Evolutionary conservation across 805 yeast species (phyloP).

Genomic region (Candida tammaniensis): DNA sequence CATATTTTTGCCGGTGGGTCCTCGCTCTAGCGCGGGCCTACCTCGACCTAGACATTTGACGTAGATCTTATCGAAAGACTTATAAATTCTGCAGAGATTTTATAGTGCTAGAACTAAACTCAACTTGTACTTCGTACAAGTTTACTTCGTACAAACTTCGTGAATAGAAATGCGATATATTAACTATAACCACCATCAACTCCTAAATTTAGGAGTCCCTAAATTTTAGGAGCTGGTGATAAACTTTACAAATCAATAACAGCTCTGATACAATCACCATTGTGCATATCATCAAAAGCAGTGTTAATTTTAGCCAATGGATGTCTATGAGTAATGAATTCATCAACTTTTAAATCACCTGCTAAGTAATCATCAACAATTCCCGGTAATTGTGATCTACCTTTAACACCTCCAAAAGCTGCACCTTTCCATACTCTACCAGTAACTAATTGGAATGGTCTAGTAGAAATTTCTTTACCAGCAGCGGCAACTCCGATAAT

Average conservation of each 20-base stretch:
- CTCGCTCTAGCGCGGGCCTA: no score
- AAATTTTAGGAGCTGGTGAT: no score
- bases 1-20: no score
- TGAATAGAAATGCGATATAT: no score
- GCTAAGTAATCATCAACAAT: constrained; percentile 80
- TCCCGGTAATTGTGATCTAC: constrained; percentile 91
- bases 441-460: constrained; percentile 98
- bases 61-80: no score
- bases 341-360: constrained; percentile 86
- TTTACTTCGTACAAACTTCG: no score
- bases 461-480: constrained; percentile 92
- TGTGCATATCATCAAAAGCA: constrained; percentile 94
- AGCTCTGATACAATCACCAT: constrained; percentile 92
- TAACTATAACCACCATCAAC: neutral
- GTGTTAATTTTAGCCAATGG: constrained; percentile 72
- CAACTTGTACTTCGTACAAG: no score
- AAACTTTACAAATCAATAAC: constrained; percentile 52
- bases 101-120: no score
- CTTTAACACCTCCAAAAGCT: constrained; percentile 99
- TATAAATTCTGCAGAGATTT: no score
- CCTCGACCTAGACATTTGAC: no score
- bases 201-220: neutral
- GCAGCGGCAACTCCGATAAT: constrained; percentile 99
- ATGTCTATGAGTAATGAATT: constrained; percentile 90
- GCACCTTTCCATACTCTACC: constrained; percentile 99